These are phyloP conservation scores for Cutaneotrichosporon spelunceum DNA, from an alignment of 1,284 basidiomycete genomes.

Conservation along the genomic window DNA sequence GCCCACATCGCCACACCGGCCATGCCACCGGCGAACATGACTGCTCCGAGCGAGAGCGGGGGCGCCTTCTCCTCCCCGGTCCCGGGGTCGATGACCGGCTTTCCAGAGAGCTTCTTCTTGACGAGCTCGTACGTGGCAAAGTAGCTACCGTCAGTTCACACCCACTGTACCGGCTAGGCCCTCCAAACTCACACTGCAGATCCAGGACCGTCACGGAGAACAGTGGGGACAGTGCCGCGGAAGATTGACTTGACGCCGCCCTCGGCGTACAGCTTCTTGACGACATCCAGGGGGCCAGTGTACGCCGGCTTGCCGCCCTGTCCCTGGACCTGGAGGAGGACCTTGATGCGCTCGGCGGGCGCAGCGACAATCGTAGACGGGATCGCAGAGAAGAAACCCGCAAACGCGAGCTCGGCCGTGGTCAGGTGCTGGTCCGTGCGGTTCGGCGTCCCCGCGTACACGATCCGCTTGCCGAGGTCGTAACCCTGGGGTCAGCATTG, in stretches of 20 bases:
- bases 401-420: slow-evolving; percentile 79
- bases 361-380: slow-evolving; percentile 90
- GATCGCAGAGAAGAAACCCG: slow-evolving; percentile 91
- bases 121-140: slow-evolving; percentile 96
- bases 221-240: slow-evolving; percentile 86
- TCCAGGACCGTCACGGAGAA: slow-evolving; percentile 92
- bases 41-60: slow-evolving; percentile 79
- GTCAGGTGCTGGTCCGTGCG: slow-evolving; percentile 58
- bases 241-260: slow-evolving; percentile 91
- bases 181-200: slow-evolving; percentile 91
- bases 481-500: slow-evolving; percentile 64
- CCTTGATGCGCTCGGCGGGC: slow-evolving; percentile 96
- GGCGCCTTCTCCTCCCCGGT: slow-evolving; percentile 64
- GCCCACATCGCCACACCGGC: slow-evolving; percentile 99
- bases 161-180: no score
- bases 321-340: slow-evolving; percentile 91
- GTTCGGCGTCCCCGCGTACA: slow-evolving; percentile 59
- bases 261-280: slow-evolving; percentile 88
- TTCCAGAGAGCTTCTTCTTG: slow-evolving; percentile 67
- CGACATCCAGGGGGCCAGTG: slow-evolving; percentile 87
- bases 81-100: slow-evolving; percentile 30
- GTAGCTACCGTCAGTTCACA: slow-evolving; percentile 67
- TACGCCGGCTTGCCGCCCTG: slow-evolving; percentile 76
- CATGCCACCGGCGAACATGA: slow-evolving; percentile 88
- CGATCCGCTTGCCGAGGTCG: slow-evolving; percentile 86